Evolutionary conservation across 2,329 filamentous ascomycete species (phyloP).

Genomic region (Fusarium duplospermum): DNA sequence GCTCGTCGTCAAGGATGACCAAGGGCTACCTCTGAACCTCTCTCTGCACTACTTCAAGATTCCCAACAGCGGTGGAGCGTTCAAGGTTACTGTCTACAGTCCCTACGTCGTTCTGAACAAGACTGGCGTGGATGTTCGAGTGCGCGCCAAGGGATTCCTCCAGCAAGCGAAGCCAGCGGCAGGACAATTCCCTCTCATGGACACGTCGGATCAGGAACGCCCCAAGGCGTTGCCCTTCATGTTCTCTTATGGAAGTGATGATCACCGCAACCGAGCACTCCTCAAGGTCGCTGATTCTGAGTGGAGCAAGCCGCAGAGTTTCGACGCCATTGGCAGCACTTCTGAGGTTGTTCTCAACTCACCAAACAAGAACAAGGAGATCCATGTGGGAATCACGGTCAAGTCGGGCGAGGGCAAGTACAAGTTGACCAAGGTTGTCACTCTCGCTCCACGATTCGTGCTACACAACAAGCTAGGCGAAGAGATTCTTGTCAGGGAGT

Average conservation of each 20-base stretch:
- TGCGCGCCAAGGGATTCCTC: constrained; percentile 89
- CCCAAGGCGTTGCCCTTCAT: constrained; percentile 90
- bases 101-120: constrained; percentile 97
- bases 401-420: constrained; percentile 96
- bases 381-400: constrained; percentile 90
- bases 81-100: constrained; percentile 94
- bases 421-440: constrained; percentile 96
- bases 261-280: constrained; percentile 89
- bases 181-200: constrained; percentile 75
- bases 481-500: constrained; percentile 89
- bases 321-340: constrained; percentile 95
- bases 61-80: constrained; percentile 92
- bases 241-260: constrained; percentile 92
- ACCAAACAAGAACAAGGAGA: constrained; percentile 77
- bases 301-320: constrained; percentile 98
- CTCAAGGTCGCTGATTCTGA: constrained; percentile 89
- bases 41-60: constrained; percentile 92
- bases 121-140: constrained; percentile 87
- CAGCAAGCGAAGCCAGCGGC: constrained; percentile 85
- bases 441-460: constrained; percentile 90
- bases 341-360: constrained; percentile 88
- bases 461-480: constrained; percentile 93
- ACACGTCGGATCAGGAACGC: constrained; percentile 62
- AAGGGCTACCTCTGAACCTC: constrained; percentile 81
- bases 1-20: constrained; percentile 85